A percentile compares a stretch with the other conserved stretches of the same genome.
Conservation (phyloP, 108 stramenopile species). For the Phaeodactylum tricornutum region DNA sequence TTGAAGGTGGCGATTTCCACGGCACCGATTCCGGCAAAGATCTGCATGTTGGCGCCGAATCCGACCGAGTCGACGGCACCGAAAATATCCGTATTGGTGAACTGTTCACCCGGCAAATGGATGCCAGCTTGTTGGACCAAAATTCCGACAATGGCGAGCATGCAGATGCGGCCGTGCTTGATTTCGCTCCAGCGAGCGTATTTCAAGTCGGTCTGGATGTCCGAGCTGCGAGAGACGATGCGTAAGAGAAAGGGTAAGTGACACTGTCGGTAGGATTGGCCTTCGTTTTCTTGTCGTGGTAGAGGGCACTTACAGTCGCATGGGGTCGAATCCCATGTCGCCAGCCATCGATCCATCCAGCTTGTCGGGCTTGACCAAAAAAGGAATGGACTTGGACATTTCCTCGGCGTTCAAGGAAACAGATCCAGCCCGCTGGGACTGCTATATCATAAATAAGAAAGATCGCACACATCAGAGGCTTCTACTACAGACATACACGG, state of each 20-base stretch:
- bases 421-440: slow-evolving; percentile 19
- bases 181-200: slow-evolving; percentile 86
- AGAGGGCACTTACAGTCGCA: slow-evolving; percentile 71
- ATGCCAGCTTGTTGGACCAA: slow-evolving; percentile 60
- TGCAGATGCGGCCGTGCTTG: slow-evolving; percentile 92
- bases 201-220: slow-evolving; percentile 69
- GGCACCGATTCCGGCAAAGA: slow-evolving; percentile 57
- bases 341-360: slow-evolving; percentile 93
- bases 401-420: slow-evolving; percentile 64
- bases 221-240: slow-evolving; percentile 25
- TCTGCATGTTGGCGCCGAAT: slow-evolving; percentile 67
- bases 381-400: slow-evolving; percentile 87
- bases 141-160: slow-evolving; percentile 80
- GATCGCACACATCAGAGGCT: neutral
- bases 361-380: slow-evolving; percentile 85
- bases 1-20: slow-evolving; percentile 73
- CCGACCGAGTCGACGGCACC: slow-evolving; percentile 67
- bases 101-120: slow-evolving; percentile 74
- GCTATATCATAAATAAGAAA: slow-evolving; percentile 9
- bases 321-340: slow-evolving; percentile 95
- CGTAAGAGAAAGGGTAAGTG: neutral
- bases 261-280: neutral
- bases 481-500: neutral
- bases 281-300: neutral
- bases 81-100: slow-evolving; percentile 70